Evolutionary conservation across 192 early-diverging fungal genomes (phyloP), one percentile per base, ranked within the genome.

Genomic region (Gonapodya prolifera): DNA sequence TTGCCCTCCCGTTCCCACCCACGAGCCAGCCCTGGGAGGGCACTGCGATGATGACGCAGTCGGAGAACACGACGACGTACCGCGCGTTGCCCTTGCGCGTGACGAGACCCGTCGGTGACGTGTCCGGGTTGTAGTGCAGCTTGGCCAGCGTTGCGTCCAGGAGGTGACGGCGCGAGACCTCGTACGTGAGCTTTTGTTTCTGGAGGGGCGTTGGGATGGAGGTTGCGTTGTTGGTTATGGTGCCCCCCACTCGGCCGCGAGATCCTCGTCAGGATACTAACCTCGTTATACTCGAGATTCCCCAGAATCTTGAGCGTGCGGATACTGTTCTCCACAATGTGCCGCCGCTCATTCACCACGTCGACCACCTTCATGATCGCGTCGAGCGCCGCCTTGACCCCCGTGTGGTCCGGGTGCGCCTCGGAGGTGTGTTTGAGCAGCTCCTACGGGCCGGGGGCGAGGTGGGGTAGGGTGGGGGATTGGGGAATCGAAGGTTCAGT

Each of bases 371-470:
- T 2, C 35, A 83, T 78, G 0, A 83, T 75, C 0, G 36, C 69
- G 18, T 83, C 82, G 18, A 83, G 75, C 35, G 78, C 78, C 18
- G 35, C 74, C n/a, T 77, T 79, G 13, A 83, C 36, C 2, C 78
- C 75, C 1, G 78, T 71, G 69, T 79, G 78, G 69, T 83, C 82
- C 30, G 70, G 69, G 35, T 81, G 78, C 2, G 79, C 75, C 8
- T 35, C 73, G 17, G 79, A 70, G 1, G 86, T 89, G 18, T 81
- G 77, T 2, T 75, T 79, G 16, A 89, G 80, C 75, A 89, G 80
- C 34, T 88, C 86, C 76, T 79, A 82, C 8, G 45, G 45, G 23
- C 45, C 8, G 45, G 23, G 45, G 23, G 23, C 45, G 8, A 23
- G 8, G 45, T 61, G 8, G 8, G 45, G 45, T 16, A 61, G 8